phyloP scores from a whole-genome alignment of 306 rosid species.

The Citrullus mucosospermus region DNA sequence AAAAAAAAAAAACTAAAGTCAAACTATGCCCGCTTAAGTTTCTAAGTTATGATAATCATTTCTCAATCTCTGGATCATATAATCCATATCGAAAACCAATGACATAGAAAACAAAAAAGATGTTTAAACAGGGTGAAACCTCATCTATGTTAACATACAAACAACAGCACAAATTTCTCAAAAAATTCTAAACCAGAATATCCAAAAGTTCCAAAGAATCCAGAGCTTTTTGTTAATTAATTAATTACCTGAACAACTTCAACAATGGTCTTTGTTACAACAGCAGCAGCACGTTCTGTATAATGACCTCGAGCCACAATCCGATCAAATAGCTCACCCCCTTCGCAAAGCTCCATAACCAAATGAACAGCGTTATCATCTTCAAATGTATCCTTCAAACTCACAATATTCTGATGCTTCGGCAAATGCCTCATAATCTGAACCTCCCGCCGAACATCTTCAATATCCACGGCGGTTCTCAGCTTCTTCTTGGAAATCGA shows the following conservation, averaged over 20 bases:
- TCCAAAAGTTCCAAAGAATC: not conserved
- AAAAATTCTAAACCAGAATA: not conserved
- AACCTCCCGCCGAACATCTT: constrained; percentile 87
- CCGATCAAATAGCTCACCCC: constrained; percentile 88
- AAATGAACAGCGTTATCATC: constrained; percentile 80
- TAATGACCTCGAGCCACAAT: constrained; percentile 90
- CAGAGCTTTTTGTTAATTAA: not conserved
- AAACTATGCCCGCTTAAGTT: not conserved
- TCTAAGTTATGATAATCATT: not conserved
- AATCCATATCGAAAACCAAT: not conserved
- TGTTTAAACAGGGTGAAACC: not conserved
- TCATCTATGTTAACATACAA: not conserved
- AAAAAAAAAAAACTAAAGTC: not conserved
- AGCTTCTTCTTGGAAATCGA: constrained; percentile 90
- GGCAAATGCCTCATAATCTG: constrained; percentile 86
- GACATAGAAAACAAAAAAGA: not conserved
- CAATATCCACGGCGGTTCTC: constrained; percentile 61
- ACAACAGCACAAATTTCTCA: not conserved
- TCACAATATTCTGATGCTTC: constrained; percentile 49
- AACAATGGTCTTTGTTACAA: constrained; percentile 68
- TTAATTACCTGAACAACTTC: constrained; percentile 88
- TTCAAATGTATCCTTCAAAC: constrained; percentile 69
- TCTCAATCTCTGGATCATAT: not conserved
- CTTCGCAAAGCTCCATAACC: constrained; percentile 98
- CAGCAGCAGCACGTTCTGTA: constrained; percentile 92